Evolutionary conservation across 306 rosid genomes (phyloP).

Genomic region (Comarum palustre): DNA sequence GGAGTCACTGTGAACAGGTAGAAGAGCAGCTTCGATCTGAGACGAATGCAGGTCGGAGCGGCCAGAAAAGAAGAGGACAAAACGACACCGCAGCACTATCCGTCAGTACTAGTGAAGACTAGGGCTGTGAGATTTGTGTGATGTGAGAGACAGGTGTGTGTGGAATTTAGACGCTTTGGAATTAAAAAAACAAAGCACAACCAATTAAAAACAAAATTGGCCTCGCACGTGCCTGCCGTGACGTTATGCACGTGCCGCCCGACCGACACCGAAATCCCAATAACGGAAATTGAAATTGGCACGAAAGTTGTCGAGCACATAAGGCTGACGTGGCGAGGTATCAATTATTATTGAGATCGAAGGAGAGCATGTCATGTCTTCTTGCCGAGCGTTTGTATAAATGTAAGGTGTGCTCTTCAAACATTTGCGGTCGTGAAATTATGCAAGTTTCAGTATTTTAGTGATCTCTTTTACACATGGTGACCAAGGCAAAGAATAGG

Average conservation of each 20-base stretch:
- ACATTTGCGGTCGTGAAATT: too few relatives aligned
- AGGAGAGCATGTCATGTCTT: too few relatives aligned
- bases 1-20: background rate
- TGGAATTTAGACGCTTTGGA: slow-evolving; percentile 29
- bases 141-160: slow-evolving; percentile 16
- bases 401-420: too few relatives aligned
- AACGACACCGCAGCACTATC: slow-evolving; percentile 18
- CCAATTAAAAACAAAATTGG: slow-evolving; percentile 33
- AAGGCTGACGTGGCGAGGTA: too few relatives aligned
- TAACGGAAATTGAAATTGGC: background rate
- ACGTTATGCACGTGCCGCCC: slow-evolving; percentile 48
- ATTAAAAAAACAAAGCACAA: slow-evolving; percentile 25
- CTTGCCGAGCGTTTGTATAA: too few relatives aligned
- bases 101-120: background rate
- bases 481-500: too few relatives aligned
- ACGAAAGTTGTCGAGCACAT: too few relatives aligned
- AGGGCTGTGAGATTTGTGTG: slow-evolving; percentile 52
- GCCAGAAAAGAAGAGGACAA: background rate
- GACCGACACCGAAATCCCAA: slow-evolving; percentile 54
- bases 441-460: too few relatives aligned
- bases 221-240: slow-evolving; percentile 41
- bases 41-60: slow-evolving; percentile 3
- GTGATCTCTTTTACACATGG: too few relatives aligned
- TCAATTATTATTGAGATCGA: too few relatives aligned
- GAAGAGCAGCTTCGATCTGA: slow-evolving; percentile 18